These are phyloP conservation scores for Tylopilus cervinicoccineus DNA, from an alignment of 768 basidiomycete species.

Conservation along the genomic window DNA sequence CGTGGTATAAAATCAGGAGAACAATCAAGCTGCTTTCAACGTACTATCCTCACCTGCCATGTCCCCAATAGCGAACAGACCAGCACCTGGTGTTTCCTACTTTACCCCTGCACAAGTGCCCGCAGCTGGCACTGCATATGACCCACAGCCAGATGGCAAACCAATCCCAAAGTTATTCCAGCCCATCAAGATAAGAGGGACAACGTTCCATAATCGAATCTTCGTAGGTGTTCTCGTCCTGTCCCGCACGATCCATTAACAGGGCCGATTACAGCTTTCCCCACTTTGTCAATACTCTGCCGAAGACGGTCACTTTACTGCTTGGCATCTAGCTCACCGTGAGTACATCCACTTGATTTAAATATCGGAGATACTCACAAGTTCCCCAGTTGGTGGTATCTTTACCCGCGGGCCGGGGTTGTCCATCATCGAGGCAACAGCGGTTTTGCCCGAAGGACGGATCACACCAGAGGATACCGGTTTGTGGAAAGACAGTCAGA, in stretches of 20 bases:
- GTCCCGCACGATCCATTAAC: not conserved
- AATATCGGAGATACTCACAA: not conserved
- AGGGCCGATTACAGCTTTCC: constrained; percentile 34
- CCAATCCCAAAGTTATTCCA: constrained; percentile 46
- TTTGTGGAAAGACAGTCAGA: constrained; percentile 61
- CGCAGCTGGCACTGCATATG: constrained; percentile 41
- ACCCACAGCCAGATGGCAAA: constrained; percentile 38
- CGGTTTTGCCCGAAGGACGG: constrained; percentile 56
- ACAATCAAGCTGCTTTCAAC: not conserved
- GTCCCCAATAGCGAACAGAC: constrained; percentile 29
- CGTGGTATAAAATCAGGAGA: constrained; percentile 7
- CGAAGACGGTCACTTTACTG: constrained; percentile 45
- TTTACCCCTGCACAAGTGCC: constrained; percentile 46
- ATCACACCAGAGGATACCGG: constrained; percentile 65
- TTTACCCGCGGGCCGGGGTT: constrained; percentile 52
- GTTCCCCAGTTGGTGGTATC: constrained; percentile 37
- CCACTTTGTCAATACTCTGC: constrained; percentile 62
- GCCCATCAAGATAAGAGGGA: constrained; percentile 50
- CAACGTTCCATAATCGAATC: constrained; percentile 52
- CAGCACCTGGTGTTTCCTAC: constrained; percentile 41
- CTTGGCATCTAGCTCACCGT: constrained; percentile 57
- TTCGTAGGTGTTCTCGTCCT: constrained; percentile 35
- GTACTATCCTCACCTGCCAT: not conserved
- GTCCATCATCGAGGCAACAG: constrained; percentile 63
- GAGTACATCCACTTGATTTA: not conserved